Base-by-base conservation (phyloP, 371 early-diverging fungal species). In the Mucor piriformis region DNA sequence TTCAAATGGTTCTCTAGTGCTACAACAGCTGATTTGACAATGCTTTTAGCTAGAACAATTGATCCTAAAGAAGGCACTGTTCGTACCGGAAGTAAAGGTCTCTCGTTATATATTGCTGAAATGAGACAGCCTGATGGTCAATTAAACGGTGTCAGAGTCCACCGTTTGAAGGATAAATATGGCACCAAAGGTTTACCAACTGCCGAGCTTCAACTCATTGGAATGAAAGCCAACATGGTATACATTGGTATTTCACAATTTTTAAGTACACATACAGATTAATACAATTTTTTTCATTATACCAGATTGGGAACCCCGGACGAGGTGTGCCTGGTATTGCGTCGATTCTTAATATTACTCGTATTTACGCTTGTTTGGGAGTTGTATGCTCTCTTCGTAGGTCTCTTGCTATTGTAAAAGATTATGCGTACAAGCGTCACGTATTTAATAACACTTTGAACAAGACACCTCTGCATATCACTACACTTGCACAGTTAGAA, bases 1-100 rank as follows among this genome's bases (percentile, higher is more conserved):
- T 88, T 87, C 70, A 90, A 88, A 62, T 90, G 87, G 87, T 90
- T 90, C 59, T 85, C 85, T 3, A 82, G 83, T 43, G 88, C 88
- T 3, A 90, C 90, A 0, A 86, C 87, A 10, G 76, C 85, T n/a
- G 81, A 88, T 48, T 79, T 88, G 51, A 76, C 88, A 6, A 77
- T 90, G 73, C 74, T 86, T 4, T 70, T 88, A 18, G 88, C 90
- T 24, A 74, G 87, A 25, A 72, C 81, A 0, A 70, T 77, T 15
- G 76, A 83, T 56, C 79, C 83, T 6, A 52, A 67, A 42, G 70
- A 76, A 0, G 68, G 68, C 11, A 56, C 61, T 11, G 73, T 69
- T 24, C 46, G 33, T n/a, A 50, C 59, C 6, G 84, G 83, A 7
- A 82, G 82, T 52, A 76, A 71, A 32, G 88, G 88, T 0, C 69